phyloP scores from a whole-genome alignment of 441 rosid species.

The Brassica hybrid region DNA sequence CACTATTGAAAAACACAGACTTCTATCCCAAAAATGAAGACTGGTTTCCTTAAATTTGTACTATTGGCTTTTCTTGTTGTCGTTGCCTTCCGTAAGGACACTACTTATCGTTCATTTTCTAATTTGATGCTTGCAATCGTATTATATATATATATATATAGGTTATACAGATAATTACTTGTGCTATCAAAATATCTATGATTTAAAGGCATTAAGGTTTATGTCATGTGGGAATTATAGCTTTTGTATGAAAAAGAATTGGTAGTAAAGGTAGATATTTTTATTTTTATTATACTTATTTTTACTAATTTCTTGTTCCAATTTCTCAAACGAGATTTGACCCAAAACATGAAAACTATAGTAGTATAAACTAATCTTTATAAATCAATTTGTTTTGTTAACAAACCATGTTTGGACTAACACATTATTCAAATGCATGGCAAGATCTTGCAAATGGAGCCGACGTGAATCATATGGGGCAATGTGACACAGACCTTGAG shows the following conservation, averaged over 20 bases:
- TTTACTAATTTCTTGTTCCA: background rate
- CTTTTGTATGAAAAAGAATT: background rate
- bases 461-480: background rate
- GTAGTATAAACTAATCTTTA: background rate
- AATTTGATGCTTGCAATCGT: background rate
- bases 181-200: background rate
- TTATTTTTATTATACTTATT: too few species aligned
- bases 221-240: background rate
- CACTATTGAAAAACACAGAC: background rate
- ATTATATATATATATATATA: background rate
- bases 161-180: background rate
- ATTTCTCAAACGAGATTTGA: background rate
- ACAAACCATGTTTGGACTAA: background rate
- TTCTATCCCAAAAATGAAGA: background rate
- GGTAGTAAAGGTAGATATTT: background rate
- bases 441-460: background rate
- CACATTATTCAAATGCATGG: background rate
- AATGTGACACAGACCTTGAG: constrained; percentile 2
- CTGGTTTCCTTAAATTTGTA: background rate
- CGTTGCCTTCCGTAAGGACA: background rate
- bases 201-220: background rate
- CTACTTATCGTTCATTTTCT: background rate
- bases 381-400: background rate
- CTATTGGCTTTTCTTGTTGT: background rate
- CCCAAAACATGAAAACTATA: background rate